Percentiles rank a stretch among this genome's conserved stretches.
Conservation (phyloP, 176 grass and related monocot genomes). For the Rhipidocladum racemiflorum region DNA sequence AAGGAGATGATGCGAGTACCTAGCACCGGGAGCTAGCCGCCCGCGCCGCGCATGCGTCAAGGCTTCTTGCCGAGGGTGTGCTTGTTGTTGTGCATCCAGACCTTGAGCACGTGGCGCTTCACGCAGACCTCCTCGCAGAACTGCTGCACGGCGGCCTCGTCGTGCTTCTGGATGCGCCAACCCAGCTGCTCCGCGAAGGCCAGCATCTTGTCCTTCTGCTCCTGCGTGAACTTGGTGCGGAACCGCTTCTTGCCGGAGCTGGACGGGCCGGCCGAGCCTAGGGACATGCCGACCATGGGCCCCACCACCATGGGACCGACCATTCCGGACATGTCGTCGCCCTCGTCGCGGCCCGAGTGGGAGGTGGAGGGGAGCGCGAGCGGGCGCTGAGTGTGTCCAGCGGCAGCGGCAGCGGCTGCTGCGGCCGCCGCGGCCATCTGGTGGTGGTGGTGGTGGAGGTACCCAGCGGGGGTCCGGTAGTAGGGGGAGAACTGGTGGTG, state of each 20-base stretch:
- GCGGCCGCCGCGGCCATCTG: conserved; percentile 49
- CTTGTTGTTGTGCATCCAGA: conserved; percentile 98
- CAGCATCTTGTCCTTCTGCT: conserved; percentile 96
- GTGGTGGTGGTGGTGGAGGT: conserved; percentile 67
- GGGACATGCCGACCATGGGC: conserved; percentile 43
- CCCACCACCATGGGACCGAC: conserved; percentile 49
- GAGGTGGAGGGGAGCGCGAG: conserved; percentile 73
- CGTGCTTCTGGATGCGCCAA: conserved; percentile 97
- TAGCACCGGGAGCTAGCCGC: neutral
- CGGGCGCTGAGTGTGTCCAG: conserved; percentile 35
- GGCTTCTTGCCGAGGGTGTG: conserved; percentile 87
- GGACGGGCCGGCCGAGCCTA: conserved; percentile 34
- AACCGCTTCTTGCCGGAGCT: conserved; percentile 74
- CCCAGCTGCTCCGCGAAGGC: conserved; percentile 80
- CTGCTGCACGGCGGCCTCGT: conserved; percentile 88
- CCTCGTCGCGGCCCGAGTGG: conserved; percentile 52
- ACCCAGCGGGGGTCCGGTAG: conserved; percentile 67
- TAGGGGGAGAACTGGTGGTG: conserved; percentile 79
- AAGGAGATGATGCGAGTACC: conserved; percentile 6
- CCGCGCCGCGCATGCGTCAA: neutral
- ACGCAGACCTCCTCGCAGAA: conserved; percentile 81
- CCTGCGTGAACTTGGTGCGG: conserved; percentile 86
- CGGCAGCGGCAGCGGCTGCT: neutral
- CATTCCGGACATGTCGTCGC: conserved; percentile 54
- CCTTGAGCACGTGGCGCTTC: conserved; percentile 84